Conservation (phyloP, 2,329 filamentous ascomycete species). For the Colletotrichum tanaceti region DNA sequence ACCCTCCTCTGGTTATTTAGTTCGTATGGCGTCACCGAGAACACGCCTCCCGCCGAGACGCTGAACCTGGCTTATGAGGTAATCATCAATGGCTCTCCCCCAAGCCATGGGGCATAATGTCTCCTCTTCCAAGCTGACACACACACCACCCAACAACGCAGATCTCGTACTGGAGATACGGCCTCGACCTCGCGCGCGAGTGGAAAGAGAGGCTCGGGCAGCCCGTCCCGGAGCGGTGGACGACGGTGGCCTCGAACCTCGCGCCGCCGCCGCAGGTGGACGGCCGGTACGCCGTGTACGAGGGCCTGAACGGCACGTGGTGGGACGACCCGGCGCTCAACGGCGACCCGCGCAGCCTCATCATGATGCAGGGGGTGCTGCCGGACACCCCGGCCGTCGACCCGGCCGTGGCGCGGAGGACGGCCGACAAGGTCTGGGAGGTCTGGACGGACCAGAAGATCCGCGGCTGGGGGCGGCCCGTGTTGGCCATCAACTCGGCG, state of each 20-base stretch:
- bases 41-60: slow-evolving; percentile 67
- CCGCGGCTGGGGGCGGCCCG: slow-evolving; percentile 60
- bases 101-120: too few relatives aligned
- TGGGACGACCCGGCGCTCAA: slow-evolving; percentile 52
- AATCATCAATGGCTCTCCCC: too few relatives aligned
- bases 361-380: slow-evolving; percentile 58
- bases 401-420: slow-evolving; percentile 49
- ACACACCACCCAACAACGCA: too few relatives aligned
- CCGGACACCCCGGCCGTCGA: slow-evolving; percentile 55
- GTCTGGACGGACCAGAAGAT: slow-evolving; percentile 56
- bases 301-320: slow-evolving; percentile 60
- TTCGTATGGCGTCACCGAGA: slow-evolving; percentile 64
- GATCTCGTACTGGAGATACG: slow-evolving; percentile 69
- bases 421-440: slow-evolving; percentile 53
- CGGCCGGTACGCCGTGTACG: slow-evolving; percentile 65
- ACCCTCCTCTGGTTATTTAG: slow-evolving; percentile 21
- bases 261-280: slow-evolving; percentile 63
- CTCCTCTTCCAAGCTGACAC: too few relatives aligned
- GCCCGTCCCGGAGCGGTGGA: slow-evolving; percentile 59
- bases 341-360: slow-evolving; percentile 58
- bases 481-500: slow-evolving; percentile 59
- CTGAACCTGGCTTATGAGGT: slow-evolving; percentile 69
- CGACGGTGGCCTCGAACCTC: slow-evolving; percentile 60
- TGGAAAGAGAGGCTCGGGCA: slow-evolving; percentile 64
- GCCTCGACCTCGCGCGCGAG: slow-evolving; percentile 62